Evolutionary conservation across 768 basidiomycete genomes (phyloP), one percentile per base, ranked within the genome.

Genomic region (Boletus huronensis): DNA sequence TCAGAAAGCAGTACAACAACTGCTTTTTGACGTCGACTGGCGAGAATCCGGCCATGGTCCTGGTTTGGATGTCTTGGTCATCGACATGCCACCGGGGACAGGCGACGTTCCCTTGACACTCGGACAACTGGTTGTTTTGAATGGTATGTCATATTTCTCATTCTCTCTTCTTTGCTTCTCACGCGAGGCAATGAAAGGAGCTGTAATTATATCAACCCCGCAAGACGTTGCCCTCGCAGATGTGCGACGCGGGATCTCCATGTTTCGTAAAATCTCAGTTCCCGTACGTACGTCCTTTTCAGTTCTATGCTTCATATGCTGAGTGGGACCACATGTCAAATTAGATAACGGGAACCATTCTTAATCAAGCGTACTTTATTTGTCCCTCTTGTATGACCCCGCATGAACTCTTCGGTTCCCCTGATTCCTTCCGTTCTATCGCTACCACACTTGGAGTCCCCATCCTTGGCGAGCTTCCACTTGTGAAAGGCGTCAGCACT

Each of bases 81-180:
- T 98, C 25, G 96, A 99, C 68, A 93, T 97, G 87, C 96, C 96
- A 3, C 96, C 96, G 0, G 96, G 96, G 0, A 99, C 96, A 0
- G 96, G 96, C 0, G 96, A 99, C 67, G 93, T 99, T 0, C 91
- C 92, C 8, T 78, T 99, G 44, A 94, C 91, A 7, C 75, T 99
- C 0, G 93, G 90, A 1, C 94, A 97, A 64, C 79, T 95, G 21
- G 90, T 94, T 25, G 17, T 78, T 14, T 88, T 94, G 1, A 83
- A 96, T 59, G 93, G 93, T 91, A 46, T 40, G 84, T 67, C 16
- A n/a, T 6, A 17, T 25, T 32, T n/a, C 8, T 39, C 31, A 25
- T 19, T 3, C 5, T 1, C 21, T 9, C 16, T 17, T 29, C 5
- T 8, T 23, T 9, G 0, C 16, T 35, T 44, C 26, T 47, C 11